Evolutionary conservation across 352 stramenopile species (phyloP).

Genomic region (Phytophthora europaea): DNA sequence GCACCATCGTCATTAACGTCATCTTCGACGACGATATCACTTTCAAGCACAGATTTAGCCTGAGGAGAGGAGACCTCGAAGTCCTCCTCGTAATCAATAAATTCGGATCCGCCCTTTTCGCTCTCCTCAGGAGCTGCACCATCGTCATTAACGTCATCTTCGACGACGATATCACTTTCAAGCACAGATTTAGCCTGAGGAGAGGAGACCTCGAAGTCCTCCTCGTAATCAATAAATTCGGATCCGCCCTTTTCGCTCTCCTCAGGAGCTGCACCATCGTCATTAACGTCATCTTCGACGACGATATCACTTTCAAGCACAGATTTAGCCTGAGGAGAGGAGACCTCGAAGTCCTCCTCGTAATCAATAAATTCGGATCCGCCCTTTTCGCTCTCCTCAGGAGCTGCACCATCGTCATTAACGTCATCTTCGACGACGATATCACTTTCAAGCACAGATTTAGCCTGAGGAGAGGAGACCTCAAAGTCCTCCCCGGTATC

Average conservation of each 20-base stretch:
- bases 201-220: slow-evolving; percentile 58
- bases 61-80: too few relatives aligned
- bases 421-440: background rate
- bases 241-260: background rate
- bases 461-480: too few relatives aligned
- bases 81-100: too few relatives aligned
- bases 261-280: background rate
- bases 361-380: too few relatives aligned
- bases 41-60: background rate
- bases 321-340: background rate
- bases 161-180: background rate
- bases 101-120: background rate
- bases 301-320: background rate
- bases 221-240: slow-evolving; percentile 45
- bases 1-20: too few relatives aligned
- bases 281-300: slow-evolving; percentile 13
- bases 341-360: background rate
- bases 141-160: background rate
- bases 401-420: background rate
- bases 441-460: background rate
- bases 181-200: slow-evolving; percentile 13
- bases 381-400: slow-evolving; percentile 1
- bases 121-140: slow-evolving; percentile 7
- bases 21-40: background rate
- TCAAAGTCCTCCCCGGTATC: too few relatives aligned